phyloP scores from a whole-genome alignment of 2,329 filamentous ascomycete genomes.

The Xylariomycetidae sp. region DNA sequence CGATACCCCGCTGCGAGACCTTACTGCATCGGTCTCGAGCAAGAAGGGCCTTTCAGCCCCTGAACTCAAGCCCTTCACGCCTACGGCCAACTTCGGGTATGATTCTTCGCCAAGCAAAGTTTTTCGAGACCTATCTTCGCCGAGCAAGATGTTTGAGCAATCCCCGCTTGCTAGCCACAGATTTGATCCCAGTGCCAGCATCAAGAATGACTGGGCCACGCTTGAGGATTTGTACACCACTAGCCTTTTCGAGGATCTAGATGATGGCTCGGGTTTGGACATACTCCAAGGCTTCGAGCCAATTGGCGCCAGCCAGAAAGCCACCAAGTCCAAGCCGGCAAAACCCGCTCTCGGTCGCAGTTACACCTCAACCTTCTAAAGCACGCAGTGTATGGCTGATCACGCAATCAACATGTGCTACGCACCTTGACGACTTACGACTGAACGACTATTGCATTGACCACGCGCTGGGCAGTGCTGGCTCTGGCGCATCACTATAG shows the following conservation, averaged over 20 bases:
- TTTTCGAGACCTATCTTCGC: conserved; percentile 49
- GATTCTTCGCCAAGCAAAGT: conserved; percentile 55
- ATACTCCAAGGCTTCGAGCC: conserved; percentile 71
- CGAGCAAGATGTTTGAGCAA: conserved; percentile 44
- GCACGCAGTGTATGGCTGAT: conserved; percentile 4
- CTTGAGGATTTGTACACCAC: conserved; percentile 47
- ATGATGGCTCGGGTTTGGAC: conserved; percentile 57
- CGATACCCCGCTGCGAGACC: conserved; percentile 55
- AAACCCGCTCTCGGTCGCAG: conserved; percentile 33
- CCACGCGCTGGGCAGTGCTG: not conserved
- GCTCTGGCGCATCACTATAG: conserved; percentile 13
- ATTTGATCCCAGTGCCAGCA: conserved; percentile 15
- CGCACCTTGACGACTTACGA: conserved; percentile 9
- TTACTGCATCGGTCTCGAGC: conserved; percentile 47
- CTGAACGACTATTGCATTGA: conserved; percentile 12
- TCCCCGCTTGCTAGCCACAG: conserved; percentile 33
- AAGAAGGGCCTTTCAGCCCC: conserved; percentile 47
- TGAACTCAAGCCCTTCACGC: conserved; percentile 41
- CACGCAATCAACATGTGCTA: too few relatives aligned
- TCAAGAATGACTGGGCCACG: conserved; percentile 36
- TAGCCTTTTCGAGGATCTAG: conserved; percentile 53
- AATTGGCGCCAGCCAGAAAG: conserved; percentile 50
- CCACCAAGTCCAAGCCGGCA: conserved; percentile 22
- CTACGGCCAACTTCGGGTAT: conserved; percentile 32
- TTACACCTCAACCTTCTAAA: conserved; percentile 32